Conservation (phyloP, 1,284 basidiomycete genomes). For the Puccinia hordei region DNA sequence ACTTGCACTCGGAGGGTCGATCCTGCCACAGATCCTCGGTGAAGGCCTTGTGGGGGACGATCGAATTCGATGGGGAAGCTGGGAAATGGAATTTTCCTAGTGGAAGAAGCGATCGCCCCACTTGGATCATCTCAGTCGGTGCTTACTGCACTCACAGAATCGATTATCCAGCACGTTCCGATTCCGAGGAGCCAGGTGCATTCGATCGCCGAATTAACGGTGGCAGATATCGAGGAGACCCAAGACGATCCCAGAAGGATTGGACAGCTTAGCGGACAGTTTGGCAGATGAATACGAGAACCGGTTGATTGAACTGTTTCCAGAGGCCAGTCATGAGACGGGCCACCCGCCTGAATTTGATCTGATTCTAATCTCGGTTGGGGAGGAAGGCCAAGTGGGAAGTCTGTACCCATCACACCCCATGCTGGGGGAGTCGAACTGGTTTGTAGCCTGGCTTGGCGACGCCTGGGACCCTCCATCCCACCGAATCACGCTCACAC, state of each 20-base stretch:
- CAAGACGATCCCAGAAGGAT: conserved; percentile 31
- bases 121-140: conserved; percentile 40
- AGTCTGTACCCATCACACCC: conserved; percentile 44
- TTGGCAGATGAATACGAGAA: conserved; percentile 49
- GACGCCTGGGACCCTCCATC: conserved; percentile 35
- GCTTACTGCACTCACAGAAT: conserved; percentile 17
- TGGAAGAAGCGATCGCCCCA: conserved; percentile 44
- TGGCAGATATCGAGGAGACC: conserved; percentile 29
- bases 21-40: conserved; percentile 21
- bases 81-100: conserved; percentile 47
- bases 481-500: conserved; percentile 42
- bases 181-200: conserved; percentile 43
- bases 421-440: conserved; percentile 48
- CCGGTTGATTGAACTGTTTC: conserved; percentile 36
- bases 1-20: conserved; percentile 33
- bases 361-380: conserved; percentile 34
- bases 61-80: conserved; percentile 37
- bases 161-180: conserved; percentile 43
- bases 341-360: conserved; percentile 44
- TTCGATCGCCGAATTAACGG: conserved; percentile 34
- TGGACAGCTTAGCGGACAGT: conserved; percentile 39
- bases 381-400: conserved; percentile 41
- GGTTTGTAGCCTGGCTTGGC: conserved; percentile 49
- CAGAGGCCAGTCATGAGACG: conserved; percentile 39
- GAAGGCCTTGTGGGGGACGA: conserved; percentile 37